Base-by-base conservation (phyloP, 345 rosid species). In the Hibiscus tridactylites region DNA sequence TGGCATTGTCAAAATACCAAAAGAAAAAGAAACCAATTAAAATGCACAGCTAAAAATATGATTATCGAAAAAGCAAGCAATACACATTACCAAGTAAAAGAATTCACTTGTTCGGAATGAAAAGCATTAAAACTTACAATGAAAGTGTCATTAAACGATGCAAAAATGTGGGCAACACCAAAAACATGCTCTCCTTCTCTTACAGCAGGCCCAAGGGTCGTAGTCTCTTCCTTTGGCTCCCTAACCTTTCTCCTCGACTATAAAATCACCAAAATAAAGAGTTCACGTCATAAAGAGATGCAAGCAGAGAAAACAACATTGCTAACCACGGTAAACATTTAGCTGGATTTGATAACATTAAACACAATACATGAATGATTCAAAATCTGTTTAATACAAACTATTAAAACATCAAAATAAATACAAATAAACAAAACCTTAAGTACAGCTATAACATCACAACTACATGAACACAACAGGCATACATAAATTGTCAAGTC, bases 101-200 rank as follows among this genome's bases (percentile, higher is more conserved):
- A 47, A 66, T 46, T 66, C 19, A 70, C 46, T 42, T 42, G 12
- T 42, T 8, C 46, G 0, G 11, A 42, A 9, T 42, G 46, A 42
- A 54, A 33, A 52, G 17, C 9, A 11, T n/a, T 71, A 9, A 9
- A 71, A 77, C 90, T 85, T 66, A 92, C 98, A 58, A 92, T 92
- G 81, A 92, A 92, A 6, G 98, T 92, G 72, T 92, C 98, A 57
- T 92, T 92, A 78, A 90, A 90, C 0, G 96, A 92, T 12, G 98
- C 98, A 71, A 86, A 92, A 28, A 92, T 88, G 78, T 90, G 98
- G 9, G 91, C 96, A 8, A 90, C 96, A 1, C 98, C 98, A 13
- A 92, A 90, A 61, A 84, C 95, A 46, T 72, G 79, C 82, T 90
- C 98, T 21, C 96, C 19, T 1, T 50, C 54, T 50, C 54, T 15